Evolutionary conservation across 139 green algal genomes (phyloP).

Genomic region (Closterium sp.): DNA sequence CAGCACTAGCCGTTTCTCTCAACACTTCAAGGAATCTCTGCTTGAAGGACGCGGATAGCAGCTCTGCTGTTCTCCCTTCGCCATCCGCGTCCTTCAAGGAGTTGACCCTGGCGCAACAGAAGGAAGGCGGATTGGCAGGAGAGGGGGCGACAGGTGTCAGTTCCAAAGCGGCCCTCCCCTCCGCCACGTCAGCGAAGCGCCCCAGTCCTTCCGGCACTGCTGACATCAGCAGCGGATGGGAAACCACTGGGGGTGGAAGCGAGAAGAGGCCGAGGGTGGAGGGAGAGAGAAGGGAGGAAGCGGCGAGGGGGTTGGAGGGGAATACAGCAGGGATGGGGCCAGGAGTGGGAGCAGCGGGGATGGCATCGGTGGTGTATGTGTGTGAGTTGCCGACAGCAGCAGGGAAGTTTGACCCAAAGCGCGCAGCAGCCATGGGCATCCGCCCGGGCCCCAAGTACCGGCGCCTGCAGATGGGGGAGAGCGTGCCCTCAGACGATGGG

Average conservation of each 20-base stretch:
- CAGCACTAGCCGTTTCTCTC: no score
- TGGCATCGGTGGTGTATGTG: slow-evolving; percentile 45
- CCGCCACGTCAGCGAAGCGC: no score
- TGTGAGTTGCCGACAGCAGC: slow-evolving; percentile 70
- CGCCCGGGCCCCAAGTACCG: slow-evolving; percentile 67
- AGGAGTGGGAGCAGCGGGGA: neutral
- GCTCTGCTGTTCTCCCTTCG: neutral
- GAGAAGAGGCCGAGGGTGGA: neutral
- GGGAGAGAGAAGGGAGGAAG: no score
- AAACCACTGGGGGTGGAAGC: neutral
- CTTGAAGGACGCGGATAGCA: no score
- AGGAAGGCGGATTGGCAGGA: no score
- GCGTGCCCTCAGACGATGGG: slow-evolving; percentile 62
- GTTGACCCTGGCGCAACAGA: neutral
- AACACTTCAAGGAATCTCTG: no score
- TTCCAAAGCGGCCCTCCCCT: no score
- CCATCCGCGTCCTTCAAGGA: neutral
- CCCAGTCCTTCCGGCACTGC: neutral
- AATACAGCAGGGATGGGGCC: neutral
- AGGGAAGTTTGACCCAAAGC: slow-evolving; percentile 84
- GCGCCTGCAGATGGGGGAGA: slow-evolving; percentile 71
- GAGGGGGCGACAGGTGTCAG: no score
- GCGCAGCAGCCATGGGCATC: slow-evolving; percentile 75
- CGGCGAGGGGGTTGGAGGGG: no score
- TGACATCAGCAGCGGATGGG: neutral